phyloP scores from a whole-genome alignment of 2,329 filamentous ascomycete species.

The Fusarium citri region DNA sequence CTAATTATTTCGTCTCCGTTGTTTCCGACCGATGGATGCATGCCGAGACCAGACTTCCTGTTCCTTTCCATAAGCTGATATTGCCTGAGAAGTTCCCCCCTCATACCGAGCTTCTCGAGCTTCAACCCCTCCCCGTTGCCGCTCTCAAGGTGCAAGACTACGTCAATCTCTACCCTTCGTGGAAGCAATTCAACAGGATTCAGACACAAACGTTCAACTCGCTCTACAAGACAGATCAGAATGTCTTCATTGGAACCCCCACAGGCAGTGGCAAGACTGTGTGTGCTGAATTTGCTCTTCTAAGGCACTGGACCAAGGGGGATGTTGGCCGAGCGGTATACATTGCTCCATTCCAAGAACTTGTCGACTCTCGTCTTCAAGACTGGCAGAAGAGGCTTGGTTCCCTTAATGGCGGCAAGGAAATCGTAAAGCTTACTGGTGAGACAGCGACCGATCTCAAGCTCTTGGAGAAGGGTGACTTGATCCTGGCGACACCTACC shows the following conservation, averaged over 20 bases:
- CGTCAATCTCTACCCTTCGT: constrained; percentile 81
- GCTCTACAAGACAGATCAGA: constrained; percentile 89
- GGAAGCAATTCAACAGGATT: constrained; percentile 94
- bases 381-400: constrained; percentile 87
- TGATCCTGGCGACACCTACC: constrained; percentile 89
- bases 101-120: constrained; percentile 89
- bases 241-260: constrained; percentile 91
- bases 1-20: constrained; percentile 97
- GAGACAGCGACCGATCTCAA: constrained; percentile 93
- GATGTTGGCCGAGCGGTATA: constrained; percentile 83
- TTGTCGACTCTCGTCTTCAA: constrained; percentile 82
- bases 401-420: constrained; percentile 82
- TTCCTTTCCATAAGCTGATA: constrained; percentile 95
- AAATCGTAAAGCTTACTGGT: constrained; percentile 91
- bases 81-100: constrained; percentile 95
- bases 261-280: constrained; percentile 97
- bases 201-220: constrained; percentile 98
- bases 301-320: constrained; percentile 80
- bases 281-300: constrained; percentile 92
- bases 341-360: constrained; percentile 92
- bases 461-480: constrained; percentile 85
- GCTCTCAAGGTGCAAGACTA: constrained; percentile 90
- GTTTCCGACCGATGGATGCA: constrained; percentile 99
- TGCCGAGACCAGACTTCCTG: constrained; percentile 90
- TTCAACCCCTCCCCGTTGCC: constrained; percentile 90